Conservation (phyloP, 2,329 filamentous ascomycete species). For the Alternaria sp. region DNA sequence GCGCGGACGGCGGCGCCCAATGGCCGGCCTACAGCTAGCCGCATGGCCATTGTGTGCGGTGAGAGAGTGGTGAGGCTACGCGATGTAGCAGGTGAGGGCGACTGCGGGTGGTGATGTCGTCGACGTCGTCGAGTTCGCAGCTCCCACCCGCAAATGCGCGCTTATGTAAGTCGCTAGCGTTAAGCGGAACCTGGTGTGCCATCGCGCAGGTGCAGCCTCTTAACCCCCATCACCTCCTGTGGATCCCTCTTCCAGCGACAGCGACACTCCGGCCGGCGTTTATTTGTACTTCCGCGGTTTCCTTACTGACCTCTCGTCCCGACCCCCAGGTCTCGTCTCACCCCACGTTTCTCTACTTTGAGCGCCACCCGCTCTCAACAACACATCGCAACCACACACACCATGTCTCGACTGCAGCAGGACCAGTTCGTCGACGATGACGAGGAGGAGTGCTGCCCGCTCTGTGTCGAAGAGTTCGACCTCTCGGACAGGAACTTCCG, state of each 20-base stretch:
- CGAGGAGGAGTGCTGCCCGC: constrained; percentile 71
- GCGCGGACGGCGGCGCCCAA: constrained; percentile 47
- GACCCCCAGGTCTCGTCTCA: constrained; percentile 6
- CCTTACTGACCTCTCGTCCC: constrained; percentile 15
- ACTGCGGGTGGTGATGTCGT: constrained; percentile 31
- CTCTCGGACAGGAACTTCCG: constrained; percentile 96
- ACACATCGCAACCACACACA: constrained; percentile 9
- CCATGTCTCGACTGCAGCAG: constrained; percentile 57
- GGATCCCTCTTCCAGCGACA: constrained; percentile 26
- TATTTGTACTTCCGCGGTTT: constrained; percentile 28
- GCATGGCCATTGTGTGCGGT: constrained; percentile 48
- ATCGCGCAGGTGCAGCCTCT: constrained; percentile 31
- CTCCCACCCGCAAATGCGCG: constrained; percentile 15
- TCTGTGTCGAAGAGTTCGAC: constrained; percentile 99
- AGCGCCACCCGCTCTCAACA: constrained; percentile 32
- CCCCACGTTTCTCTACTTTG: constrained; percentile 16
- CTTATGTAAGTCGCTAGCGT: constrained; percentile 20
- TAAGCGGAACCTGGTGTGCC: constrained; percentile 18
- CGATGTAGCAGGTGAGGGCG: constrained; percentile 31
- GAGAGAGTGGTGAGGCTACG: constrained; percentile 25
- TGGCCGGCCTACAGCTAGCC: constrained; percentile 49
- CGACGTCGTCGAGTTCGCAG: constrained; percentile 28
- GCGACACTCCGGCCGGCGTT: constrained; percentile 41
- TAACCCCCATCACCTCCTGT: constrained; percentile 27
- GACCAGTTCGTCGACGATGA: constrained; percentile 63